Evolutionary conservation across 1,139 yeast species (phyloP).

Genomic region (Suhomyces ambrosiae): DNA sequence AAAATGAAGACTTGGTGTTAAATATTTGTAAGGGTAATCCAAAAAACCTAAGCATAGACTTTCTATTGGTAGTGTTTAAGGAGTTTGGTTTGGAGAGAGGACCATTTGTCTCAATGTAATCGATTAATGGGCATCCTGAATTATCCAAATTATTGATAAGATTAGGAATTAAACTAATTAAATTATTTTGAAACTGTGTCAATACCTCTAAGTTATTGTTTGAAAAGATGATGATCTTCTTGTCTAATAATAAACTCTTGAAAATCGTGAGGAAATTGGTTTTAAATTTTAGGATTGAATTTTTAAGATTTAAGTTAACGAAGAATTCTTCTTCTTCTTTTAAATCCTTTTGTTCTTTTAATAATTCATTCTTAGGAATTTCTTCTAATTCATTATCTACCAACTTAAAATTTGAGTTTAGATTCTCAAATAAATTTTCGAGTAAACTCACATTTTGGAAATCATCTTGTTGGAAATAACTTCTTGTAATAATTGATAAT

Average conservation of each 20-base stretch:
- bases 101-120: slow-evolving; percentile 54
- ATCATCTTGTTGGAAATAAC: slow-evolving; percentile 79
- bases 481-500: slow-evolving; percentile 83
- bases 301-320: slow-evolving; percentile 74
- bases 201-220: slow-evolving; percentile 73
- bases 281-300: slow-evolving; percentile 61
- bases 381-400: slow-evolving; percentile 24
- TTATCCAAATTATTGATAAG: slow-evolving; percentile 71
- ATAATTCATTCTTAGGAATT: slow-evolving; percentile 4
- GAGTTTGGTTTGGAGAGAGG: slow-evolving; percentile 63
- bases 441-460: slow-evolving; percentile 71
- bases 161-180: slow-evolving; percentile 76
- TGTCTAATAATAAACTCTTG: slow-evolving; percentile 78
- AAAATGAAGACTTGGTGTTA: slow-evolving; percentile 78
- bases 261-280: slow-evolving; percentile 65
- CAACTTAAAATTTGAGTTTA: slow-evolving; percentile 45
- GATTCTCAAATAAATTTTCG: slow-evolving; percentile 71
- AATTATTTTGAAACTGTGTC: slow-evolving; percentile 75
- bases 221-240: slow-evolving; percentile 70
- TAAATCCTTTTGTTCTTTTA: slow-evolving; percentile 16
- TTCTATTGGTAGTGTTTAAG: slow-evolving; percentile 74
- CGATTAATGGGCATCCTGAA: slow-evolving; percentile 77
- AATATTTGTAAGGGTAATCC: slow-evolving; percentile 89
- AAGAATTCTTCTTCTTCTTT: slow-evolving; percentile 52
- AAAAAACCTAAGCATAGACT: slow-evolving; percentile 73